These are phyloP conservation scores for Potentilla sterilis DNA, from an alignment of 306 rosid genomes.

Conservation along the genomic window DNA sequence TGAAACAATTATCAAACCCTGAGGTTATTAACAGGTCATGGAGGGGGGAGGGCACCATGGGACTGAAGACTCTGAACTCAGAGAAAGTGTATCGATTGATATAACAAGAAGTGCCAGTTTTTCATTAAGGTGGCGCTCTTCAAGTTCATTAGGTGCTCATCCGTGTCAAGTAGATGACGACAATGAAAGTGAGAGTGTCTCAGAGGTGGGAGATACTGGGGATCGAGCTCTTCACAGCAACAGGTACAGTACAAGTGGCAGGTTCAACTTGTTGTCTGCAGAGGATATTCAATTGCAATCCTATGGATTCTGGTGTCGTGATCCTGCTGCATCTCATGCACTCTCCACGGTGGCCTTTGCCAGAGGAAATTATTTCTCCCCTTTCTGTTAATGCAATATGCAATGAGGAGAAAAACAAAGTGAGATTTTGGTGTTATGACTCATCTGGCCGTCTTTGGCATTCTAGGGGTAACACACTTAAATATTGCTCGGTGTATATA, in stretches of 20 bases:
- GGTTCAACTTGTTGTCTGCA: constrained; percentile 32
- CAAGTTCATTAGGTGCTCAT: constrained; percentile 40
- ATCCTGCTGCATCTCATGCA: constrained; percentile 16
- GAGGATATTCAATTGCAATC: constrained; percentile 35
- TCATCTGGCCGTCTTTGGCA: constrained; percentile 55
- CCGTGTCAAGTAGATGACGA: constrained; percentile 37
- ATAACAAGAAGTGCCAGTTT: constrained; percentile 47
- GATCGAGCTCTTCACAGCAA: constrained; percentile 67
- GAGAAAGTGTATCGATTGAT: constrained; percentile 48
- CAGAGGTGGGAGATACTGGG: constrained; percentile 92
- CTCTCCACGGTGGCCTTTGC: constrained; percentile 40
- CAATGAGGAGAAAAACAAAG: constrained; percentile 45
- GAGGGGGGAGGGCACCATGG: constrained; percentile 29
- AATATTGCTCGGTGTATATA: not conserved
- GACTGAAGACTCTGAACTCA: constrained; percentile 14
- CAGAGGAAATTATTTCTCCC: constrained; percentile 30
- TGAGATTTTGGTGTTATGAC: constrained; percentile 38
- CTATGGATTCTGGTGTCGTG: constrained; percentile 15
- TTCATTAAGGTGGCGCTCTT: constrained; percentile 52
- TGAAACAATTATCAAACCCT: constrained; percentile 29
- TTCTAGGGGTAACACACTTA: constrained; percentile 45
- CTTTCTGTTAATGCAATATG: constrained; percentile 26
- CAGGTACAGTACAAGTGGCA: constrained; percentile 47
- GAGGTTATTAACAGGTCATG: not conserved
- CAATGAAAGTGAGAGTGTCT: constrained; percentile 46